Evolutionary conservation across 1,139 yeast genomes (phyloP), one percentile per base, ranked within the genome.

Genomic region (Scheffersomyces insectosa): DNA sequence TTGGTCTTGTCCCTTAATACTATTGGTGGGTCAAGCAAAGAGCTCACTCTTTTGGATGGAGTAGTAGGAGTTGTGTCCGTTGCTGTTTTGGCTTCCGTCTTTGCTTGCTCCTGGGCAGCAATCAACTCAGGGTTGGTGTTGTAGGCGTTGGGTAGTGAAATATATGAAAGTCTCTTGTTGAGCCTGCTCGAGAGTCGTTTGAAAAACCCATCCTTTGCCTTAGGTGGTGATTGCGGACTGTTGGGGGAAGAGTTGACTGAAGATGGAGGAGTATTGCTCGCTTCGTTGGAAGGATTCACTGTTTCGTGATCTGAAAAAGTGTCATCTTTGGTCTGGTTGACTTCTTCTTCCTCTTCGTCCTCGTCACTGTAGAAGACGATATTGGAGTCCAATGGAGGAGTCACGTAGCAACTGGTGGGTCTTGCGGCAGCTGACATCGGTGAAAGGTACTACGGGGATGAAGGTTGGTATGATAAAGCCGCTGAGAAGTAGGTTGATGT

Each of bases 381-480:
- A 11, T 38, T 31, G 8, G 47, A 28, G 14, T 40, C 51, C 25
- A 57, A 46, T 3, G 62, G 62, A 7, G 59, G 62, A 6, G 62
- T 59, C 1, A 49, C 50, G 35, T 55, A 58, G 39, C 55, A 43
- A 40, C 61, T 57, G 14, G 47, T 52, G 25, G 61, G 62, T 39
- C 60, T 48, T 20, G 16, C 16, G 3, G 25, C 25, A 20, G 25
- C 25, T 20, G 25, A 20, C 25, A 20, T 20, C 8, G 25, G 25
- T 20, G 25, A 5, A 7, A 5, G 25, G 3, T 20, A 8, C 25
- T 5, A 20, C 25, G 2, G 25, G 25, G 25, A 6, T 20, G 16
- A 16, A 20, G 8, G 25, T 5, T 20, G 8, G 25, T 7, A 6
- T 20, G 25, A 20, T 20, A 20, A 20, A 20, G 25, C 8, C 8